Conservation (phyloP, 345 rosid species). For the Syzygium oleosum region DNA sequence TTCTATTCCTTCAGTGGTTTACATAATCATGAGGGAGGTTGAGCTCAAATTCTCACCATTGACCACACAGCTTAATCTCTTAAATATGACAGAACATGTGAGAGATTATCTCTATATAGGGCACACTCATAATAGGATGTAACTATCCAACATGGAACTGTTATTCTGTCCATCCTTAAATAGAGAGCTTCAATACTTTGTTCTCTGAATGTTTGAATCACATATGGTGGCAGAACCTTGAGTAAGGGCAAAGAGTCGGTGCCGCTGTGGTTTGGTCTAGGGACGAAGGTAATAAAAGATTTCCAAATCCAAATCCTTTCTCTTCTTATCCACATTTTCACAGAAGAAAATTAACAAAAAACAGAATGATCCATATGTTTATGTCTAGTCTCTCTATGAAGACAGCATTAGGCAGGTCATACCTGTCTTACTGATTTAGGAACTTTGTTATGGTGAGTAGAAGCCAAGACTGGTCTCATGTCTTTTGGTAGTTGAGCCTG, state of each 20-base stretch:
- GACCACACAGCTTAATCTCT: background rate
- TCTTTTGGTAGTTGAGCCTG: conserved; percentile 89
- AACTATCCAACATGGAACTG: background rate
- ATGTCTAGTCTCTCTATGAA: background rate
- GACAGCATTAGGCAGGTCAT: conserved; percentile 5
- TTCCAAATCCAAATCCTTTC: background rate
- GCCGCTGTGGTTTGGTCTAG: background rate
- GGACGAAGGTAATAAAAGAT: background rate
- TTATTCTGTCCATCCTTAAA: background rate
- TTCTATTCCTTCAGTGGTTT: background rate
- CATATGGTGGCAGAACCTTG: background rate
- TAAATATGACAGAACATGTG: background rate
- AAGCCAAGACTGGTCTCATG: conserved; percentile 73
- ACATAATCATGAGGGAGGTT: background rate
- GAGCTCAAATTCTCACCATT: background rate
- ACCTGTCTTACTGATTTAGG: conserved; percentile 91
- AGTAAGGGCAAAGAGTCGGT: background rate
- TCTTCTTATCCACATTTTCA: background rate
- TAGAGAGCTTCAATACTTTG: background rate
- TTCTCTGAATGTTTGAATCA: background rate
- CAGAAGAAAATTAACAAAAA: background rate
- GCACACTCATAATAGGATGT: background rate
- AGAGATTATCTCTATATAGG: background rate
- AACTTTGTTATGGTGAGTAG: conserved; percentile 71
- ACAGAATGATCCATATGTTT: background rate